phyloP scores from a whole-genome alignment of 2,329 filamentous ascomycete genomes.

The Akanthomyces muscarius region DNA sequence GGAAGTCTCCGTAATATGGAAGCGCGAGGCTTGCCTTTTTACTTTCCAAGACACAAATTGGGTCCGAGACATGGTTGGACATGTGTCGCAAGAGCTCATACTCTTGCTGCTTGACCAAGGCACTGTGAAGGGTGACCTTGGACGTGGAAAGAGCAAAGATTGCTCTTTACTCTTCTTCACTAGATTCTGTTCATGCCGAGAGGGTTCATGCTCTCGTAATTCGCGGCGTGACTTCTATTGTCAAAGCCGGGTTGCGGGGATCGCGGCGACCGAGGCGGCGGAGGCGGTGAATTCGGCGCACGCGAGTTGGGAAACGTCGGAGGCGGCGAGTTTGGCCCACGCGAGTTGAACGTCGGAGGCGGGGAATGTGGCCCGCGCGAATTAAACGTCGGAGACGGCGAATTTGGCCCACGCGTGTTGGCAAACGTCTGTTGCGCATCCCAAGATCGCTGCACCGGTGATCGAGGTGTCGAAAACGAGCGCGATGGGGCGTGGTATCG shows the following conservation, averaged over 20 bases:
- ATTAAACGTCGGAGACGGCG: background rate
- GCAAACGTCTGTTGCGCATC: conserved; percentile 41
- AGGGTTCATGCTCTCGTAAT: conserved; percentile 46
- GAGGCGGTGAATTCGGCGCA: background rate
- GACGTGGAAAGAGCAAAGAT: background rate
- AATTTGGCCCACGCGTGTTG: conserved; percentile 20
- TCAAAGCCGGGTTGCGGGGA: conserved; percentile 4
- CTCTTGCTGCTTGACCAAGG: background rate
- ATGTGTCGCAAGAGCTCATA: background rate
- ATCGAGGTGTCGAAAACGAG: conserved; percentile 54
- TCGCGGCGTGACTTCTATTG: conserved; percentile 22
- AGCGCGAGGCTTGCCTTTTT: background rate
- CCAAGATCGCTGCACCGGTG: conserved; percentile 41
- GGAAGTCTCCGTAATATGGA: background rate
- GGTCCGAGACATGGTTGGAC: background rate
- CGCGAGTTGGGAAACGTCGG: background rate
- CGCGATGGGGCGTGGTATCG: conserved; percentile 51
- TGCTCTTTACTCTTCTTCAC: background rate
- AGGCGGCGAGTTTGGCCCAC: no score
- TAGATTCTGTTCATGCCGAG: conserved; percentile 55
- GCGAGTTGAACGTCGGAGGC: no score
- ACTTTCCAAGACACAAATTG: background rate
- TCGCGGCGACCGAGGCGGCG: background rate
- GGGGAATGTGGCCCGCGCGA: no score
- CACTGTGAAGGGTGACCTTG: background rate